phyloP scores from a whole-genome alignment of 2,329 filamentous ascomycete genomes.

The Ascochyta lentis region DNA sequence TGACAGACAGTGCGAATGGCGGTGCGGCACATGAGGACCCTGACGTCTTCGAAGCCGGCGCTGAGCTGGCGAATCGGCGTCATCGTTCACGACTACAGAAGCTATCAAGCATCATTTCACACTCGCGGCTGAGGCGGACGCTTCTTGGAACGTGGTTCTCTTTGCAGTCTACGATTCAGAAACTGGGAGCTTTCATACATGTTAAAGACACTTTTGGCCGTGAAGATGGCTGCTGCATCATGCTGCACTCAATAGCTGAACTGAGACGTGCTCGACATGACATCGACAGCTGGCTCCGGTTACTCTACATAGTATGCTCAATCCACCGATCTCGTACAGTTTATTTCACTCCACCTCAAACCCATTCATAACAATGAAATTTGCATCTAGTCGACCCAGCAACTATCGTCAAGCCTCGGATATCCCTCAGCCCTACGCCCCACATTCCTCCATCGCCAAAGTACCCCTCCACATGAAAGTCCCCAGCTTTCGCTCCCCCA shows the following conservation, averaged over 20 bases:
- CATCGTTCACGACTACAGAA: neutral
- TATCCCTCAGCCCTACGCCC: conserved; percentile 11
- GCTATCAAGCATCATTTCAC: neutral
- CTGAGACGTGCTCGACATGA: neutral
- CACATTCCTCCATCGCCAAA: conserved; percentile 18
- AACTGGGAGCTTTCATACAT: neutral
- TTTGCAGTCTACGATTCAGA: neutral
- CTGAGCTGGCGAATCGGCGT: conserved; percentile 6
- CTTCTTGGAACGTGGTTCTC: neutral
- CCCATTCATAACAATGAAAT: conserved; percentile 10
- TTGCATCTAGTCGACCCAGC: conserved; percentile 11
- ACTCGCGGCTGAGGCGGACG: neutral
- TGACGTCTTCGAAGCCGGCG: conserved; percentile 5
- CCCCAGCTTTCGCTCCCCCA: conserved; percentile 4
- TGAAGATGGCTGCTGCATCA: neutral
- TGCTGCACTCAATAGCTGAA: neutral
- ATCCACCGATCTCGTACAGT: neutral
- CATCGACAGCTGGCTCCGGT: neutral
- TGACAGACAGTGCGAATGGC: neutral
- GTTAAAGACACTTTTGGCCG: neutral
- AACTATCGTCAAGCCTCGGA: conserved; percentile 26
- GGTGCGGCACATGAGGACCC: neutral
- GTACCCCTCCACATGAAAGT: conserved; percentile 20
- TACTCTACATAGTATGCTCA: neutral
- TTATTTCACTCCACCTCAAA: neutral